These are phyloP conservation scores for Backusella circina DNA, from an alignment of 192 early-diverging fungal genomes.

Conservation along the genomic window DNA sequence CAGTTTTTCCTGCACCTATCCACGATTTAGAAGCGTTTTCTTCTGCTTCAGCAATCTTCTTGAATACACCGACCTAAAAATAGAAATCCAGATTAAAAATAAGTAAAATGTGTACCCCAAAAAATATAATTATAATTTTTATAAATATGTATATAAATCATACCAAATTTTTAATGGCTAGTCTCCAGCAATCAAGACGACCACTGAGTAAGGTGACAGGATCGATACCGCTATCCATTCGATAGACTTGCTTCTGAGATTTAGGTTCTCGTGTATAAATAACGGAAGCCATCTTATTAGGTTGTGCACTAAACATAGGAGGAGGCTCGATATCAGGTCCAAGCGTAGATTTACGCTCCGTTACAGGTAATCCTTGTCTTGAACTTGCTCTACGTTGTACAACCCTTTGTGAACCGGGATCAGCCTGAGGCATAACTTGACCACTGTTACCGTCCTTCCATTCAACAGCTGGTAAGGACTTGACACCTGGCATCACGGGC, in stretches of 20 bases:
- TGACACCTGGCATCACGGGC: slow-evolving; percentile 8
- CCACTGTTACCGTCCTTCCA: not conserved
- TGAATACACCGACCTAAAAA: slow-evolving; percentile 25
- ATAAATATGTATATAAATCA: too few relatives aligned
- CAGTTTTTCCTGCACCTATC: not conserved
- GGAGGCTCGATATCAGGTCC: slow-evolving; percentile 14
- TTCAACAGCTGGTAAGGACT: not conserved
- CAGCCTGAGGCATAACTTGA: not conserved
- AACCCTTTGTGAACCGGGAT: not conserved
- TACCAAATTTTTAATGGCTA: slow-evolving; percentile 31
- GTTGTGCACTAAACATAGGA: slow-evolving; percentile 21
- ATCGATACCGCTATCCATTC: slow-evolving; percentile 27
- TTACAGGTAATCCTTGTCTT: slow-evolving; percentile 12
- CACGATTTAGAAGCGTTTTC: slow-evolving; percentile 8
- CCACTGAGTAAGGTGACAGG: slow-evolving; percentile 14
- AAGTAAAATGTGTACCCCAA: not conserved
- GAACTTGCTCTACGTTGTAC: not conserved
- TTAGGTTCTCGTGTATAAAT: not conserved
- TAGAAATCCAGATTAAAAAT: not conserved
- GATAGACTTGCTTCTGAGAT: slow-evolving; percentile 24
- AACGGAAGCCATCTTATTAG: not conserved
- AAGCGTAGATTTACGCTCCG: not conserved
- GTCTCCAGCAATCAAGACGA: slow-evolving; percentile 21
- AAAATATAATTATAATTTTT: not conserved
- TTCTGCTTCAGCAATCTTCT: slow-evolving; percentile 21